Conservation (phyloP, 345 rosid genomes). For the Zanthoxylum bungeanum region DNA sequence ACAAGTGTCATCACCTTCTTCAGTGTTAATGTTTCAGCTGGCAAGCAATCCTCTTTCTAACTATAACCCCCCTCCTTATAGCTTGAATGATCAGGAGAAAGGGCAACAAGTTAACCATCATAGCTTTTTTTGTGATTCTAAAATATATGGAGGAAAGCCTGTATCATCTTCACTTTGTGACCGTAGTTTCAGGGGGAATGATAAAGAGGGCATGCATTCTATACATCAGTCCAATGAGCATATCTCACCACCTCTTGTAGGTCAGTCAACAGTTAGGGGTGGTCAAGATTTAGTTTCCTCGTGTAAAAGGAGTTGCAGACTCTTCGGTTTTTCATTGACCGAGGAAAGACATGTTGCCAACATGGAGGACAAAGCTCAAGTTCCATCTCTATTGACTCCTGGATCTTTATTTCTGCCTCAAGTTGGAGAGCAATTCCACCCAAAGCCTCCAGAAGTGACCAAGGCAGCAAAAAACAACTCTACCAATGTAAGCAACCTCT, state of each 20-base stretch:
- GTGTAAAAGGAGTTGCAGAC: slow-evolving; percentile 78
- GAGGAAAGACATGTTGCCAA: slow-evolving; percentile 45
- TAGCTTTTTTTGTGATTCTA: slow-evolving; percentile 16
- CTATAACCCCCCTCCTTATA: slow-evolving; percentile 14
- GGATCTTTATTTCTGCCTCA: slow-evolving; percentile 39
- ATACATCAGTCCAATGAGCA: slow-evolving; percentile 24
- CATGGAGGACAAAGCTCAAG: slow-evolving; percentile 28
- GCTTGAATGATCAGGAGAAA: slow-evolving; percentile 22
- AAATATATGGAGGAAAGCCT: slow-evolving; percentile 22
- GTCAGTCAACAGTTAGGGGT: slow-evolving; percentile 25
- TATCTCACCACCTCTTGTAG: slow-evolving; percentile 22
- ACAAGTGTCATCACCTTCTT: slow-evolving; percentile 77
- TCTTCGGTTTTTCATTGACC: slow-evolving; percentile 85
- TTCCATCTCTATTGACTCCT: slow-evolving; percentile 25
- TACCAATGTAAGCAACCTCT: slow-evolving; percentile 60
- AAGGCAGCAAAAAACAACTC: slow-evolving; percentile 49
- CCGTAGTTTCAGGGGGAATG: slow-evolving; percentile 3
- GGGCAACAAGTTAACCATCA: slow-evolving; percentile 16
- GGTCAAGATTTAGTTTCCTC: slow-evolving; percentile 44
- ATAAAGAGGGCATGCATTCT: slow-evolving; percentile 16
- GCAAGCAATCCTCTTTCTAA: slow-evolving; percentile 28
- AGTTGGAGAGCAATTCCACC: slow-evolving; percentile 47
- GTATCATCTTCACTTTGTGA: slow-evolving; percentile 8
- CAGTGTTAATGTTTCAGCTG: slow-evolving; percentile 62
- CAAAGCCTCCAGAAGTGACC: slow-evolving; percentile 31